Conservation (phyloP, 345 rosid genomes). For the Citrus inodora region DNA sequence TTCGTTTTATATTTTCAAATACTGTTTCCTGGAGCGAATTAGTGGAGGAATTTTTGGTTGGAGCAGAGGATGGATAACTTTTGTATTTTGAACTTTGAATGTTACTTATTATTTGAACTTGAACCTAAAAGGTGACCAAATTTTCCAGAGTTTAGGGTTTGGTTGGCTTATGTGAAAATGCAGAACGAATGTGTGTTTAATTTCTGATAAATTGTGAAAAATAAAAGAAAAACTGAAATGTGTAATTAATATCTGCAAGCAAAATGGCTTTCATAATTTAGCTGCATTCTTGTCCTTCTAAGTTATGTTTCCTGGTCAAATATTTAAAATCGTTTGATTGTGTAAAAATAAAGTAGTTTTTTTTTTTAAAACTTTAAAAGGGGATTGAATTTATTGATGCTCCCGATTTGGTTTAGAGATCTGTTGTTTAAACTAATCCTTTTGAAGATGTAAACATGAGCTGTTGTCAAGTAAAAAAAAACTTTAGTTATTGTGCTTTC, state of each 20-base stretch:
- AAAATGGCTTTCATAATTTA: neutral
- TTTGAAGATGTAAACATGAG: neutral
- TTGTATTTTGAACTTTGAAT: neutral
- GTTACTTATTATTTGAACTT: neutral
- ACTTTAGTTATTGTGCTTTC: neutral
- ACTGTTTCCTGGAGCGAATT: neutral
- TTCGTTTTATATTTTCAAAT: neutral
- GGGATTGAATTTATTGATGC: neutral
- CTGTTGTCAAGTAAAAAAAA: neutral
- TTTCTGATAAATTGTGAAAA: neutral
- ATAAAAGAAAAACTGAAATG: neutral
- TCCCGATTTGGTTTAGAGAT: neutral
- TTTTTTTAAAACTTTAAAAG: neutral
- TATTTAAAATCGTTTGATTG: neutral
- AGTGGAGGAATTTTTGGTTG: conserved; percentile 7
- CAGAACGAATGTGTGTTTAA: neutral
- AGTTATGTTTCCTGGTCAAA: neutral
- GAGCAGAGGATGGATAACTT: neutral
- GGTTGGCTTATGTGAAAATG: neutral
- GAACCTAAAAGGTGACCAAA: neutral
- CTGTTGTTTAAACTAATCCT: neutral
- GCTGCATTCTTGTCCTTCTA: neutral
- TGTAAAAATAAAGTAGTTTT: too few species aligned
- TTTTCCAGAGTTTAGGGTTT: neutral
- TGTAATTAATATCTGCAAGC: neutral